These are phyloP conservation scores for Candida ortonii DNA, from an alignment of 805 yeast species.

Conservation along the genomic window DNA sequence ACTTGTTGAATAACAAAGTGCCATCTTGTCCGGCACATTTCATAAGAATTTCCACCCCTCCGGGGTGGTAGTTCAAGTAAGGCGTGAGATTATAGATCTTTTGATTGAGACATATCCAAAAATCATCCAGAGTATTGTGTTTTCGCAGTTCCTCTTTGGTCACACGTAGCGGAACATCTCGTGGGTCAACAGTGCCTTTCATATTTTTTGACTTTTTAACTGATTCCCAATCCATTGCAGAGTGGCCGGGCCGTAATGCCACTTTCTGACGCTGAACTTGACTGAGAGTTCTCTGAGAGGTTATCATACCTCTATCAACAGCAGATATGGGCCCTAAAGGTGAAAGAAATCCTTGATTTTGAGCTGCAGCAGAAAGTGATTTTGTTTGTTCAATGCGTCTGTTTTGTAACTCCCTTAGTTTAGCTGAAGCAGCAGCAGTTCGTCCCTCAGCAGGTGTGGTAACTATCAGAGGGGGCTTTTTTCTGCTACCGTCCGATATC, in stretches of 20 bases:
- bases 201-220: constrained; percentile 49
- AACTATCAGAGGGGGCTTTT: constrained; percentile 4
- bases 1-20: constrained; percentile 68
- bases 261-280: constrained; percentile 52
- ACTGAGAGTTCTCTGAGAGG: too few species aligned
- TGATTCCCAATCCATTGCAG: constrained; percentile 85
- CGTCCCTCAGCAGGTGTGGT: constrained; percentile 3
- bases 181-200: constrained; percentile 45
- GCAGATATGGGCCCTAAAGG: constrained; percentile 13
- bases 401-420: constrained; percentile 10
- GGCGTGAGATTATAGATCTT: constrained; percentile 85
- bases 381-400: constrained; percentile 9
- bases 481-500: background rate
- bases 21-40: constrained; percentile 84
- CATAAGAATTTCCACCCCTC: constrained; percentile 78
- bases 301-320: constrained; percentile 6
- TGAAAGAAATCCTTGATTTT: constrained; percentile 11
- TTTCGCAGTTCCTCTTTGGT: constrained; percentile 53
- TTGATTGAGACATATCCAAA: constrained; percentile 81
- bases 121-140: constrained; percentile 64
- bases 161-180: constrained; percentile 51
- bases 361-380: constrained; percentile 6
- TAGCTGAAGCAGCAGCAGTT: constrained; percentile 6
- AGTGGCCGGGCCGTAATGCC: constrained; percentile 69
- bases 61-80: constrained; percentile 86